A percentile compares a stretch with the other conserved stretches of the same genome.
Evolutionary conservation across 768 basidiomycete genomes (phyloP).

Genomic region (Botryobasidium botryosum): DNA sequence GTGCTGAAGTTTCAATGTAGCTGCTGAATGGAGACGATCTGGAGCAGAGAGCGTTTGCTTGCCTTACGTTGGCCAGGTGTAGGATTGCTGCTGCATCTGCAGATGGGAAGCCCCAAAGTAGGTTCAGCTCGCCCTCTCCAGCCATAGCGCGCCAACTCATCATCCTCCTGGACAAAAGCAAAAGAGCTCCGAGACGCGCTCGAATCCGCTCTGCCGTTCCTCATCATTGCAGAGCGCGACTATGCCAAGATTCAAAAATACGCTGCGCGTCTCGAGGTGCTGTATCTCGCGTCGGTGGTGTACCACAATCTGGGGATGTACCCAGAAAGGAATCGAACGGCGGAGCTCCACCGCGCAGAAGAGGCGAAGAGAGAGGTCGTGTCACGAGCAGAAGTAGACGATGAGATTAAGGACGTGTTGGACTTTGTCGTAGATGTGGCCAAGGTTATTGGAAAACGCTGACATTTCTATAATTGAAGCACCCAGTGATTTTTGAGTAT

Average conservation of each 20-base stretch:
- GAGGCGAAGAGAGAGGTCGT: slow-evolving; percentile 6
- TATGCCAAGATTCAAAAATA: slow-evolving; percentile 42
- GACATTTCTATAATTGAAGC: background rate
- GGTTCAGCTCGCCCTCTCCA: slow-evolving; percentile 10
- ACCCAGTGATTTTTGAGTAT: too few relatives aligned
- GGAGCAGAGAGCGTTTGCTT: slow-evolving; percentile 61
- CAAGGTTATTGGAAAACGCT: background rate
- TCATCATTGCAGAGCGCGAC: slow-evolving; percentile 48
- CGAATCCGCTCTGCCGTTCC: slow-evolving; percentile 40
- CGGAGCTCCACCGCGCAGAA: slow-evolving; percentile 9
- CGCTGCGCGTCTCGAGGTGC: slow-evolving; percentile 44
- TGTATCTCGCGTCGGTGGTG: slow-evolving; percentile 51
- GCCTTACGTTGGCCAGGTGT: slow-evolving; percentile 57
- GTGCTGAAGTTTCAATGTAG: slow-evolving; percentile 22
- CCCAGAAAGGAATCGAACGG: slow-evolving; percentile 10
- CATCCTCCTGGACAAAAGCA: background rate
- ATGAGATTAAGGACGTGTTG: slow-evolving; percentile 37
- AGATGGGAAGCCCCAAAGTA: slow-evolving; percentile 25
- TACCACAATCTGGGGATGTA: slow-evolving; percentile 45
- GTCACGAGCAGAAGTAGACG: slow-evolving; percentile 11
- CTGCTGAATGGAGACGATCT: slow-evolving; percentile 53
- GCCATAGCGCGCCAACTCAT: background rate
- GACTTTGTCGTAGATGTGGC: slow-evolving; percentile 40
- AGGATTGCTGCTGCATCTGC: slow-evolving; percentile 32
- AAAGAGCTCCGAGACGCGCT: too few relatives aligned